Evolutionary conservation across 169 alveolate species (phyloP), one percentile per base, ranked within the genome.

Genomic region (Cryptosporidium felis): DNA sequence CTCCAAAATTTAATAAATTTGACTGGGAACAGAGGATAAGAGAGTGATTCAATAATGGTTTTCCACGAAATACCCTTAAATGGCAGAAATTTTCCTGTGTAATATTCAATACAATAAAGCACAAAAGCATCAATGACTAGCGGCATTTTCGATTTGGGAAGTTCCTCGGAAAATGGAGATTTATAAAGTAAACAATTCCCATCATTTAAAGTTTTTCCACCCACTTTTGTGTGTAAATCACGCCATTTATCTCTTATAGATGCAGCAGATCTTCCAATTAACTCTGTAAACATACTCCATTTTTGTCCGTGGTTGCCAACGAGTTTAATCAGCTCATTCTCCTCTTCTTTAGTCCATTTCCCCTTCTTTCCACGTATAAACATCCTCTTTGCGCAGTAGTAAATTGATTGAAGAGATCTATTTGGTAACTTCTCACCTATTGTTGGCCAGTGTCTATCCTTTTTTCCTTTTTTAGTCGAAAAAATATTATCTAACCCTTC

Each of bases 261-360:
- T 16, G 85, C 85, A n/a, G 85, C 85, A 26, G 85, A 56, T 38
- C 85, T 74, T 21, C 85, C 85, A 53, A 74, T 53, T 18, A 74
- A 40, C 18, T 74, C 85, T 3, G 58, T 34, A 74, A 74, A 74
- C 67, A 53, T 74, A 59, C 85, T 74, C 85, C 85, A 74, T 9
- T 53, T 49, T 34, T 49, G 28, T 6, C 85, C 85, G 41, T 74
- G 42, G n/a, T 74, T 60, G 40, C 42, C 28, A 53, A 74, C 85
- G 1, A 74, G 59, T 74, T 53, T 56, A 30, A 74, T 56, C 8
- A 74, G 85, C 26, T 74, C 85, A 5, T 74, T 44, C 45, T 74
- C 85, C 30, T 74, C 85, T 53, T 74, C 85, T 5, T 12, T 49
- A n/a, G 85, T 41, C 85, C 85, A 74, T 53, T 74, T 74, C 26